Evolutionary conservation across 2,329 filamentous ascomycete genomes (phyloP), one percentile per base, ranked within the genome.

Genomic region (Periconia macrospinosa): DNA sequence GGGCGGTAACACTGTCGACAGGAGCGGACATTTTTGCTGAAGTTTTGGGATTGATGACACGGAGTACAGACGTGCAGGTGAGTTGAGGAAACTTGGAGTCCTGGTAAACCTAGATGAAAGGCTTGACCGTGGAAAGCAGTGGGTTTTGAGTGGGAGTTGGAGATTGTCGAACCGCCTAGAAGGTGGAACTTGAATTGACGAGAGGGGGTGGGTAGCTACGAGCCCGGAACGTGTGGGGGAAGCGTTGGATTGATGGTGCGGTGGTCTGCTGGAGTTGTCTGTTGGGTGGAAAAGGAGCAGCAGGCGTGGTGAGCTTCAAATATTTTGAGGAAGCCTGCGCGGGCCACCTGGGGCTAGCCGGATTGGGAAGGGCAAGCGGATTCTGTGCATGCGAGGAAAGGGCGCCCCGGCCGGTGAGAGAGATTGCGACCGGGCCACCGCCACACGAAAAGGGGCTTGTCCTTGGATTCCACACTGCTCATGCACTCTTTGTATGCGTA

Each of bases 1-100:
- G 78, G 83, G 81, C 81, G 81, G 89, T 87, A 83, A 89, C 85
- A 84, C 89, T 87, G 80, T 90, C 88, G 83, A 91, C 85, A 81
- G 78, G 67, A 71, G 86, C 82, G 89, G 92, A 96, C 93, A 97
- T 97, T 78, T 80, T 91, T 79, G 73, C 73, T 73, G 73, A 74
- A 75, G 73, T 78, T 75, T 81, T 69, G 66, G 76, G 74, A 77
- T 79, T 80, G 77, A 79, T 76, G 77, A 79, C 79, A 82, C 82
- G 82, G 82, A 72, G 69, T 56, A 55, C 59, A 61, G 59, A 41
- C 66, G 68, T 72, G 69, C 61, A 55, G 47, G 45, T 44, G 61
- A 59, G 63, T 69, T 74, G 73, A 72, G 66, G 72, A 77, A 76
- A 75, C 73, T 74, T 70, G 68, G 59, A 68, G 72, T 75, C 74